These are phyloP conservation scores for Pseudofabraea citricarpa DNA, from an alignment of 2,329 filamentous ascomycete species.

Conservation along the genomic window DNA sequence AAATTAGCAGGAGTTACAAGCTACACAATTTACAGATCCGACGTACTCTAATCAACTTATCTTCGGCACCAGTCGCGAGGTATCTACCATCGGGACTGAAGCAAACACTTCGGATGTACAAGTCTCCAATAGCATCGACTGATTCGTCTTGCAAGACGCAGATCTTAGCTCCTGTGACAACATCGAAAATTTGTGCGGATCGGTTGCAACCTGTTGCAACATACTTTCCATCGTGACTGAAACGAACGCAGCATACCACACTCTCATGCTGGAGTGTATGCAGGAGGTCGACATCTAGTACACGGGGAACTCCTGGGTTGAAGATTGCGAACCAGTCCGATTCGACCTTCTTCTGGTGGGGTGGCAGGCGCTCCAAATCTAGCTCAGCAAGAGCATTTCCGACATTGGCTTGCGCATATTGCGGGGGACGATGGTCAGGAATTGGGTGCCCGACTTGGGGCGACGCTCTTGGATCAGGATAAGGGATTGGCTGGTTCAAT, in stretches of 20 bases:
- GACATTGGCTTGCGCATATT: constrained; percentile 43
- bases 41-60: constrained; percentile 90
- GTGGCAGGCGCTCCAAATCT: constrained; percentile 78
- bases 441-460: constrained; percentile 86
- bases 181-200: constrained; percentile 99
- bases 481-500: constrained; percentile 82
- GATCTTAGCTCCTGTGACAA: constrained; percentile 79
- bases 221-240: constrained; percentile 92
- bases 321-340: constrained; percentile 96
- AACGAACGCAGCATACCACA: constrained; percentile 96
- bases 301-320: constrained; percentile 84
- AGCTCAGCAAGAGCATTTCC: constrained; percentile 78
- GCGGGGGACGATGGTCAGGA: constrained; percentile 56
- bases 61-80: constrained; percentile 92
- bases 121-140: constrained; percentile 81
- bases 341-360: constrained; percentile 83
- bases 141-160: constrained; percentile 86
- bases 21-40: not conserved
- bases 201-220: constrained; percentile 96
- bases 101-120: constrained; percentile 97
- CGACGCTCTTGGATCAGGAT: constrained; percentile 76
- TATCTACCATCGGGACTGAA: constrained; percentile 96
- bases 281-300: constrained; percentile 88
- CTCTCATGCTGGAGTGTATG: constrained; percentile 92
- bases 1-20: constrained; percentile 12